Evolutionary conservation across 2,329 filamentous ascomycete species (phyloP).

Genomic region (Macrophomina pseudophaseolina): DNA sequence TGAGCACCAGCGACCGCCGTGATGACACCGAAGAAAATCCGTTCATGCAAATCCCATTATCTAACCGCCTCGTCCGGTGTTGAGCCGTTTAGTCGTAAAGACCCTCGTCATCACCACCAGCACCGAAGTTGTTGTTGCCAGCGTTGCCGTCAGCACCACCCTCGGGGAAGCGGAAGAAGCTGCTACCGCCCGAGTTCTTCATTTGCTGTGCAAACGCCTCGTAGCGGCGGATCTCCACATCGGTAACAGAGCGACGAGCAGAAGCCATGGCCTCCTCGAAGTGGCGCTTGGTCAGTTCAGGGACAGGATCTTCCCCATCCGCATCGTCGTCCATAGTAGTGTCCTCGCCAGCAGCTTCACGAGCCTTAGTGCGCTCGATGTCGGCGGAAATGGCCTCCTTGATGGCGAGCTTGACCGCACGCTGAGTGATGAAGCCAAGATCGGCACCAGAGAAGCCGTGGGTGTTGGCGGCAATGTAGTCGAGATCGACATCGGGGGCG

Average conservation of each 20-base stretch:
- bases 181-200: slow-evolving; percentile 96
- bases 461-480: slow-evolving; percentile 94
- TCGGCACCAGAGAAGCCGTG: slow-evolving; percentile 99
- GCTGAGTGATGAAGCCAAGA: slow-evolving; percentile 98
- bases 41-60: slow-evolving; percentile 25
- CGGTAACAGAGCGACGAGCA: slow-evolving; percentile 89
- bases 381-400: slow-evolving; percentile 91
- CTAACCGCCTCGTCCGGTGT: slow-evolving; percentile 13
- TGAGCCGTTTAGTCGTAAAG: slow-evolving; percentile 77
- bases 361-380: slow-evolving; percentile 88
- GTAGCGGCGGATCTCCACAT: slow-evolving; percentile 97
- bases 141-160: slow-evolving; percentile 55
- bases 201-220: slow-evolving; percentile 98
- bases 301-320: slow-evolving; percentile 85
- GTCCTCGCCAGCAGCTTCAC: slow-evolving; percentile 82
- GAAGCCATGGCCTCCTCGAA: slow-evolving; percentile 99
- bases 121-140: slow-evolving; percentile 68
- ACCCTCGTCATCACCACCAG: slow-evolving; percentile 92
- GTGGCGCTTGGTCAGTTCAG: slow-evolving; percentile 92
- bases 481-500: slow-evolving; percentile 81
- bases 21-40: slow-evolving; percentile 22
- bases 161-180: slow-evolving; percentile 94
- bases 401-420: slow-evolving; percentile 98
- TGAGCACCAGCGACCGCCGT: slow-evolving; percentile 23
- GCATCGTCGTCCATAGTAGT: slow-evolving; percentile 78